Percentiles rank a stretch among this genome's conserved stretches.
Evolutionary conservation across 2,329 filamentous ascomycete species (phyloP).

Genomic region (Aspergillus tanneri): DNA sequence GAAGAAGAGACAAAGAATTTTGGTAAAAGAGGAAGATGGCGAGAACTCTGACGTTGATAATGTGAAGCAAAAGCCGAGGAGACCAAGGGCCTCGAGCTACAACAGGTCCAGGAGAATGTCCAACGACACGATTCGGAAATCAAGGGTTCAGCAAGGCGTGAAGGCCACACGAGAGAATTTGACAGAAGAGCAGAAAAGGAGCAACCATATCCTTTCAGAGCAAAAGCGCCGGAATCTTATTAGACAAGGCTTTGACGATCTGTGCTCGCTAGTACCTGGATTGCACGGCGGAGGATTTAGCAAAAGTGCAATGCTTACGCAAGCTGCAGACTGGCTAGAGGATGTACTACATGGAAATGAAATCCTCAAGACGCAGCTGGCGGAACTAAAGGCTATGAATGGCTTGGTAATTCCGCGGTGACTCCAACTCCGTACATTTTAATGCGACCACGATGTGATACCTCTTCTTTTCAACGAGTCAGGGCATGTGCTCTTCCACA

Average conservation of each 20-base stretch:
- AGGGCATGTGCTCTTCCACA: neutral
- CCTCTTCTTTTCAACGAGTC: slow-evolving; percentile 12
- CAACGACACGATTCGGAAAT: slow-evolving; percentile 39
- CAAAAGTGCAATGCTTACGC: slow-evolving; percentile 75
- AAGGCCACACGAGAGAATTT: slow-evolving; percentile 58
- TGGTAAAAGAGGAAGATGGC: slow-evolving; percentile 44
- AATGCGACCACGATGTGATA: slow-evolving; percentile 22
- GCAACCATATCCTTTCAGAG: slow-evolving; percentile 84
- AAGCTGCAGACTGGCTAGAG: slow-evolving; percentile 77
- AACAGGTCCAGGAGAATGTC: slow-evolving; percentile 35
- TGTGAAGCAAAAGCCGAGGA: slow-evolving; percentile 44
- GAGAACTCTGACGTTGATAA: slow-evolving; percentile 37
- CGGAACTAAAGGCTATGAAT: slow-evolving; percentile 45
- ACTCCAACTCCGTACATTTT: slow-evolving; percentile 13
- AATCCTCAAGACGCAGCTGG: slow-evolving; percentile 55
- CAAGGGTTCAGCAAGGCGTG: slow-evolving; percentile 27
- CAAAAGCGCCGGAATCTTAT: slow-evolving; percentile 82
- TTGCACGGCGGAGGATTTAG: slow-evolving; percentile 73
- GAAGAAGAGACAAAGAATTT: slow-evolving; percentile 33
- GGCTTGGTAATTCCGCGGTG: slow-evolving; percentile 38
- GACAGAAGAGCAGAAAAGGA: slow-evolving; percentile 75
- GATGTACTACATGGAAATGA: slow-evolving; percentile 69
- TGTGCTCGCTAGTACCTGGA: slow-evolving; percentile 74
- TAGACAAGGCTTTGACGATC: slow-evolving; percentile 76
- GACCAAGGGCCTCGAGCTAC: slow-evolving; percentile 47